Evolutionary conservation across 2,329 filamentous ascomycete species (phyloP), one percentile per base, ranked within the genome.

Genomic region (Colletotrichum shisoi): DNA sequence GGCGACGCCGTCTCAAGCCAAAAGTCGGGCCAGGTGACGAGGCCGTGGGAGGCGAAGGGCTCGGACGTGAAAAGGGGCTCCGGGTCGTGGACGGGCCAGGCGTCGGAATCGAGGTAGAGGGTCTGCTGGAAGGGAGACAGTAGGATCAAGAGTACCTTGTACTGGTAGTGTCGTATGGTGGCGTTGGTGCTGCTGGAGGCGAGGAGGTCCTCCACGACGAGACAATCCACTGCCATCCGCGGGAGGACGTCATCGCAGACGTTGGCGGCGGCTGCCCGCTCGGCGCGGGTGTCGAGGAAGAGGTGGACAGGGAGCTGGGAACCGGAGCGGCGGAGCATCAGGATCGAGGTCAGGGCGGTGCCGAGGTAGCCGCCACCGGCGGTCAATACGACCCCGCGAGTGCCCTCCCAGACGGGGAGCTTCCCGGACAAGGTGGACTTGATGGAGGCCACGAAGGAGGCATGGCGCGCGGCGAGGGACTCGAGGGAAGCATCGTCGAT

Each of bases 81-180:
- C 0, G 77, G 76, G 57, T 74, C 75, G 63, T 70, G 69, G 39
- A 78, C 65, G 4, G 85, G 84, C 71, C 87, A 85, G 68, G 80
- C 80, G 71, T 87, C 85, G 62, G 83, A 83, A 71, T 88, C 86
- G 71, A 88, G 81, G 74, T 85, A 87, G 19, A 88, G 77, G 12
- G 86, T 80, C 60, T 87, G 80, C 71, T 87, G 83, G 70, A 87
- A 88, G 4, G 84, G 83, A 1, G 85, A 87, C 69, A 87, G 83
- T 3, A 88, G 76, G 19, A 88, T 81, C 4, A 85, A 79, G 69
- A 87, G 82, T 44, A 83, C 79, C 73, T 88, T 87, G 76, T 83
- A 82, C 71, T 88, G 85, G 71, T 80, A 86, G 54, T 81, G 76
- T 62, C 80, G 76, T 8, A 77, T 37, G 49, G 49, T 4, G 49